Evolutionary conservation across 345 rosid genomes (phyloP).

Genomic region (Arabidopsis arenosa): DNA sequence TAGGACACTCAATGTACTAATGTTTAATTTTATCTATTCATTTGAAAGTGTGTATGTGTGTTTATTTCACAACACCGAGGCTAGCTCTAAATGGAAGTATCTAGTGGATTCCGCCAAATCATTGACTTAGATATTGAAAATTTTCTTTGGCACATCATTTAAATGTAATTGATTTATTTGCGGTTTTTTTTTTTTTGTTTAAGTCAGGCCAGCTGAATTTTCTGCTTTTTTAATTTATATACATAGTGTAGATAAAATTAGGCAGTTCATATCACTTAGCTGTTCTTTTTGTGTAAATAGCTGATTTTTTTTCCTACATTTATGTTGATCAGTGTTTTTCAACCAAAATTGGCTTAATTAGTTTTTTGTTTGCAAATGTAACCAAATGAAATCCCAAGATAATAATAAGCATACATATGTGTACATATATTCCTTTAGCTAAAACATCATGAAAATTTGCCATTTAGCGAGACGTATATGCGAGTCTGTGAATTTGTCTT

Average conservation of each 20-base stretch:
- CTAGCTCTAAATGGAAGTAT: conserved; percentile 3
- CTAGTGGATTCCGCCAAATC: conserved; percentile 5
- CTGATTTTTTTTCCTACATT: neutral
- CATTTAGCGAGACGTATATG: conserved; percentile 31
- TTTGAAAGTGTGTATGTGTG: neutral
- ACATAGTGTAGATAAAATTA: neutral
- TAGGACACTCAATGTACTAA: neutral
- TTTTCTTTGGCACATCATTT: neutral
- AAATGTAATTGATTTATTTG: neutral
- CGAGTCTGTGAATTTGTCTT: conserved; percentile 34
- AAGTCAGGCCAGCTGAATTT: too few relatives aligned
- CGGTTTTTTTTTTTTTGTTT: too few relatives aligned
- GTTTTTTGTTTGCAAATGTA: neutral
- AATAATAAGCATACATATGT: conserved; percentile 14
- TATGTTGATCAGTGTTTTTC: conserved; percentile 14
- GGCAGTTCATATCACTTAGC: neutral
- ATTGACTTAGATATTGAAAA: neutral
- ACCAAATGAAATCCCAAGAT: conserved; percentile 9
- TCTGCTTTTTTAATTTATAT: too few relatives aligned
- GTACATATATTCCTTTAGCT: conserved; percentile 22
- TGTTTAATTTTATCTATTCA: neutral
- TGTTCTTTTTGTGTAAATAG: neutral
- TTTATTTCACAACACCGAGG: too few relatives aligned
- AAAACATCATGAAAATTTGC: conserved; percentile 40
- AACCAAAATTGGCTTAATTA: neutral